Evolutionary conservation across 164 flowering plant genomes (phyloP).

Genomic region (Vitis rupestris): DNA sequence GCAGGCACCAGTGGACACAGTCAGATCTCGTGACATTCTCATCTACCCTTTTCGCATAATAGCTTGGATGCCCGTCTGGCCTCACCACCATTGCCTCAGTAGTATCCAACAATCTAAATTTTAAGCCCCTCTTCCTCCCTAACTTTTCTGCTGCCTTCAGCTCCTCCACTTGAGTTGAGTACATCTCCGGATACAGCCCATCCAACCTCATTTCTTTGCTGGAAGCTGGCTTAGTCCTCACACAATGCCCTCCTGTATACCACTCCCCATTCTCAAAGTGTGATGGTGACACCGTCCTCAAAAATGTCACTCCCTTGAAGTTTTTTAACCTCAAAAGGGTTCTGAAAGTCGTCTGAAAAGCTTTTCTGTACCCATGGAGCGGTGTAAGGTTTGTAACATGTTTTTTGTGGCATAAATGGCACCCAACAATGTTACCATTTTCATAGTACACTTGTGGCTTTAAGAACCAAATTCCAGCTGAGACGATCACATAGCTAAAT

Average conservation of each 20-base stretch:
- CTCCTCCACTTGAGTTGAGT: conserved; percentile 41
- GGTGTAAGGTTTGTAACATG: conserved; percentile 17
- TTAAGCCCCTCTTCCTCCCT: conserved; percentile 28
- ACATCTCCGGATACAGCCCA: conserved; percentile 23
- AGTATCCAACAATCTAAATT: conserved; percentile 35
- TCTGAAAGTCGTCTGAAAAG: conserved; percentile 34
- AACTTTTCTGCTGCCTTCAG: conserved; percentile 28
- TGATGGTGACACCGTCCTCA: conserved; percentile 42
- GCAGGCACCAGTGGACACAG: conserved; percentile 66
- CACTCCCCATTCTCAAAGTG: conserved; percentile 54
- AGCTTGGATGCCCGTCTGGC: conserved; percentile 59
- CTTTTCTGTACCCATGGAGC: conserved; percentile 31
- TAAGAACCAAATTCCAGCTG: conserved; percentile 38
- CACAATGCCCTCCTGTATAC: conserved; percentile 51
- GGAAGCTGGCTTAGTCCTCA: conserved; percentile 32
- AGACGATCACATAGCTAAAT: conserved; percentile 30
- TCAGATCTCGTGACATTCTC: conserved; percentile 27
- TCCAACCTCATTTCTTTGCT: conserved; percentile 23
- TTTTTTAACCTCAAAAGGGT: conserved; percentile 18
- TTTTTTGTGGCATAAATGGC: conserved; percentile 28
- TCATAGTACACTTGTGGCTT: conserved; percentile 24
- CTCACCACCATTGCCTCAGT: conserved; percentile 44
- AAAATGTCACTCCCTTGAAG: conserved; percentile 38
- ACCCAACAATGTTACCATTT: conserved; percentile 27
- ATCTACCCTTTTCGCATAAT: conserved; percentile 26